Base-by-base conservation (phyloP, 495 filamentous ascomycete genomes). In the Opeltia flavorubescens region DNA sequence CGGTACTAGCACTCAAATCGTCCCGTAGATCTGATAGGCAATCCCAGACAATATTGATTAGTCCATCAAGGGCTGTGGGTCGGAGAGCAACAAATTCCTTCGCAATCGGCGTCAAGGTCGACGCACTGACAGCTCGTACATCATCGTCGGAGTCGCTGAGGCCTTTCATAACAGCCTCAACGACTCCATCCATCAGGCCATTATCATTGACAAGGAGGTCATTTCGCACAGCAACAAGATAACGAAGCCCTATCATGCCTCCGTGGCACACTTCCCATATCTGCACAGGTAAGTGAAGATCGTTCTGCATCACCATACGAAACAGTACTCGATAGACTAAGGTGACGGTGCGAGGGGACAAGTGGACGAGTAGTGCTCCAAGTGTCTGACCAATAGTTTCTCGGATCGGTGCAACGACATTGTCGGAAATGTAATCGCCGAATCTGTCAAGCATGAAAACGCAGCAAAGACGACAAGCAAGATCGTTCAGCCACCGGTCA, bases 401-500 rank as follows among this genome's bases (percentile, higher is more conserved):
- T 50, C 91, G 73, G 49, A 98, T 94, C 1, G 91, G 91, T 2
- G 91, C 91, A 30, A 98, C 86, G 4, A 91, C 93, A 46, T 84
- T 96, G 60, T 98, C 91, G 5, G 89, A 94, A 46, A 93, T 87
- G 64, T 95, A 96, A 61, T 98, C 91, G 40, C 87, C 94, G 55
- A 98, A 98, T 42, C 87, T 78, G 63, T 98, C 91, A 1, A 98
- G 77, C 81, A 96, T 95, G 50, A 96, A 82, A 43, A 96, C 87
- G 61, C 86, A 94, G 57, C 86, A 84, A 21, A 98, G 68, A 27
- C 88, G 82, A 58, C 89, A 95, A 13, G 89, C 86, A 30, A 96
- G 70, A 55, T 98, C 91, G 58, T 95, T 85, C 13, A 95, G 70
- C 86, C 86, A 98, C 61, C 70, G 74, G 43, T 76, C 74, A 53